Percentiles rank a stretch among this genome's conserved stretches.
Conservation (phyloP, 2,329 filamentous ascomycete genomes). For the Calonectria hongkongensis region DNA sequence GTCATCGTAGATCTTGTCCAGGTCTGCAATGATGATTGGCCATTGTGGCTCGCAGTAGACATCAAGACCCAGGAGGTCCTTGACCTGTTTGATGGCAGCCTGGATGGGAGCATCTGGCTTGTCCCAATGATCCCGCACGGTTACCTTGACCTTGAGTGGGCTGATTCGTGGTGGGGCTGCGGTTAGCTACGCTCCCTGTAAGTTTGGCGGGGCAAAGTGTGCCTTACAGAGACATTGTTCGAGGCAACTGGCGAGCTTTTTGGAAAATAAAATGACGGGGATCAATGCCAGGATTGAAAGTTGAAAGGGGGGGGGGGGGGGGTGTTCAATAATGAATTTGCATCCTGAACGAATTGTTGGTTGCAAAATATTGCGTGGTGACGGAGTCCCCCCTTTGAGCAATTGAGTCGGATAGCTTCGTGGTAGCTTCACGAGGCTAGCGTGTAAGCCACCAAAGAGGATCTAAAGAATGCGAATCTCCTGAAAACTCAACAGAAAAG, state of each 20-base stretch:
- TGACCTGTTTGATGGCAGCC: slow-evolving; percentile 56
- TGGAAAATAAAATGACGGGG: not conserved
- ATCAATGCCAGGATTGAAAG: not conserved
- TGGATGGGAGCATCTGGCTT: slow-evolving; percentile 59
- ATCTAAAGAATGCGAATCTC: not conserved
- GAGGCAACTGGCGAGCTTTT: not conserved
- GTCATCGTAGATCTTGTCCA: slow-evolving; percentile 63
- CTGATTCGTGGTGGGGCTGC: slow-evolving; percentile 51
- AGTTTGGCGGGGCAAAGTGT: not conserved
- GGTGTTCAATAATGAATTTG: no score
- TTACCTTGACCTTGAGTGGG: slow-evolving; percentile 65
- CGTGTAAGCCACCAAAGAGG: not conserved
- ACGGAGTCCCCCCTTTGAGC: not conserved
- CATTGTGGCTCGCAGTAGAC: slow-evolving; percentile 66
- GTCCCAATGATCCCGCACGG: slow-evolving; percentile 66
- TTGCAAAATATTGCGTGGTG: not conserved
- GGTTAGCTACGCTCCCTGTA: not conserved
- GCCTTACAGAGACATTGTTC: slow-evolving; percentile 45
- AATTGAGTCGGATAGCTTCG: not conserved
- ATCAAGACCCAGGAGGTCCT: slow-evolving; percentile 62
- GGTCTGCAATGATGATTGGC: slow-evolving; percentile 62
- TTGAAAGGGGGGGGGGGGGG: no score
- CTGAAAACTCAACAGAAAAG: slow-evolving; percentile 16
- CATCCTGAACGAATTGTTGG: not conserved
- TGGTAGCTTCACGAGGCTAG: slow-evolving; percentile 11